Percentiles rank a stretch among this genome's conserved stretches.
These are phyloP conservation scores for Aspergillus asperescens DNA, from an alignment of 495 filamentous ascomycete species.

Conservation along the genomic window DNA sequence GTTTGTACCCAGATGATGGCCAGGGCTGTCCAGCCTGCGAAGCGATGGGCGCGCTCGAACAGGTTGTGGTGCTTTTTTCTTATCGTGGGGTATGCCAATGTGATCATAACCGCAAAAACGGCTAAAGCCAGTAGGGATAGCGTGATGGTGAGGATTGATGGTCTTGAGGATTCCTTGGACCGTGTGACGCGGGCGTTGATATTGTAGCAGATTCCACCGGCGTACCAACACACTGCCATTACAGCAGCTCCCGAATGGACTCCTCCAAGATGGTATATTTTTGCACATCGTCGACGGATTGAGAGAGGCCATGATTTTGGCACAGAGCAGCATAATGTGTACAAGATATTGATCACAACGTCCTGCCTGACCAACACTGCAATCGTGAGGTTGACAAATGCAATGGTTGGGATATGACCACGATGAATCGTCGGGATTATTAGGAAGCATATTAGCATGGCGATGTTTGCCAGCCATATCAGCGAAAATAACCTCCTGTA, in stretches of 20 bases:
- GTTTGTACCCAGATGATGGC: slow-evolving; percentile 54
- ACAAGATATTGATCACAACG: slow-evolving; percentile 55
- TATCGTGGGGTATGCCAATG: slow-evolving; percentile 43
- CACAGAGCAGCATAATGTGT: slow-evolving; percentile 44
- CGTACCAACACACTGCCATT: slow-evolving; percentile 42
- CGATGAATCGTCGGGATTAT: slow-evolving; percentile 4
- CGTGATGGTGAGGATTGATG: neutral
- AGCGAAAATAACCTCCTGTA: slow-evolving; percentile 15
- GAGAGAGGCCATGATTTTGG: slow-evolving; percentile 48
- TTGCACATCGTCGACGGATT: slow-evolving; percentile 50
- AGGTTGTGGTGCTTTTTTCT: slow-evolving; percentile 54
- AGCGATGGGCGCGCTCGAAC: slow-evolving; percentile 65
- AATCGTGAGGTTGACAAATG: slow-evolving; percentile 34
- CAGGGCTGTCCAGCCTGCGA: slow-evolving; percentile 57
- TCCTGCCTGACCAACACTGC: slow-evolving; percentile 45
- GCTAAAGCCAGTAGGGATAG: neutral
- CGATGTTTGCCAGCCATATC: slow-evolving; percentile 13
- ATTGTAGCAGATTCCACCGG: slow-evolving; percentile 11
- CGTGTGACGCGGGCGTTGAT: slow-evolving; percentile 1
- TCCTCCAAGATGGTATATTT: slow-evolving; percentile 58
- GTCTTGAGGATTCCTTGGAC: neutral
- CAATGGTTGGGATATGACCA: slow-evolving; percentile 3
- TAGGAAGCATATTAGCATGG: slow-evolving; percentile 6
- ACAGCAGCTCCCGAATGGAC: slow-evolving; percentile 53
- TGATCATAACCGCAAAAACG: slow-evolving; percentile 32